Evolutionary conservation across 2,329 filamentous ascomycete species (phyloP), one percentile per base, ranked within the genome.

Genomic region (Byssoonygena ceratinophila): DNA sequence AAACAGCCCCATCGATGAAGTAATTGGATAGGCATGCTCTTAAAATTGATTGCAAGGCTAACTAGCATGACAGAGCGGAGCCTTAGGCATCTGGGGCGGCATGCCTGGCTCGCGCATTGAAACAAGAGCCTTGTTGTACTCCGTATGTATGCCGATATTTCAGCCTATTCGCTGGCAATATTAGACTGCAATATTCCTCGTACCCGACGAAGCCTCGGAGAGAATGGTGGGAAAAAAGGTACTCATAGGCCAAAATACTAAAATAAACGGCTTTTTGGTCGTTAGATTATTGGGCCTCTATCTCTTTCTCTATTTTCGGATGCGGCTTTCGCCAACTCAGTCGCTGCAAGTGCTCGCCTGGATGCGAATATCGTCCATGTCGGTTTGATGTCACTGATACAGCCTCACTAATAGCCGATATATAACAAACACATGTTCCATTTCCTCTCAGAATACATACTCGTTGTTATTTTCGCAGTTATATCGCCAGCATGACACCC

Each of bases 311-410:
- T 3, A 16, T 22, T 45, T 37, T 45, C 40, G 29, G 29, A 32
- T 45, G 37, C 37, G 31, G 27, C 47, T 34, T 34, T 51, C 29
- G 39, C 49, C 49, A 51, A 39, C 49, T 51, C 49, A 51, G 39
- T 51, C 31, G 20, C 40, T 36, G 39, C 39, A 45, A 6, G 14
- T 36, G 12, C 31, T 45, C 49, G 40, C 20, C 49, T 51, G 48
- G 48, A 34, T 51, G 48, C 18, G 27, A 51, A 51, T 51, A 27
- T 37, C 29, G 49, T 27, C 20, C 37, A 37, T 41, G 14, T 27
- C 36, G 36, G 16, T 50, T 25, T 20, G 22, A 51, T 20, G 41
- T 51, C 49, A 37, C 49, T 27, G 31, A 39, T 51, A 51, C 49
- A 45, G n/a, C 40, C 14, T 45, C 20, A 29, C n/a, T 23, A 20